Percentiles rank a stretch among this genome's conserved stretches.
These are phyloP conservation scores for Nyctanthes arbortristis DNA, from an alignment of 257 asterid genomes.

Conservation along the genomic window DNA sequence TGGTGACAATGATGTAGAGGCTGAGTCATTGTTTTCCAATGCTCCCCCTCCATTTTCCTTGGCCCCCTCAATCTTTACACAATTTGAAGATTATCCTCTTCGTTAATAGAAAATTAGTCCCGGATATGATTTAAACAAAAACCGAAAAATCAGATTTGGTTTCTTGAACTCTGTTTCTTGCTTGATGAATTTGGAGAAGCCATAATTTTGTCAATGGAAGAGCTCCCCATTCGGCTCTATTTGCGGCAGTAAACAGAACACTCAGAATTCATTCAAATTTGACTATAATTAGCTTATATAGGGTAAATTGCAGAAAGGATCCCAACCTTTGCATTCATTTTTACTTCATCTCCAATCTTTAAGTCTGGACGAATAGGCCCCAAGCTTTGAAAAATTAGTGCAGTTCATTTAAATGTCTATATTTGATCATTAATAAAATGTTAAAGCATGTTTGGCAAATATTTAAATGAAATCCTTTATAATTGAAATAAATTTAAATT, in stretches of 20 bases:
- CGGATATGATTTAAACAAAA: no score
- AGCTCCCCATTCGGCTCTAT: neutral
- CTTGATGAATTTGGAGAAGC: neutral
- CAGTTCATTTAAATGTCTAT: no score
- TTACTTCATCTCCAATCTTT: no score
- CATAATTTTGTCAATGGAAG: neutral
- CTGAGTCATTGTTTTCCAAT: constrained; percentile 61
- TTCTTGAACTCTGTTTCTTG: neutral
- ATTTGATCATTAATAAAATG: no score
- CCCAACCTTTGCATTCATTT: no score
- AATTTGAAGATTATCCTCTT: neutral
- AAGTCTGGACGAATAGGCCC: no score
- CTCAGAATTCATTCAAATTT: neutral
- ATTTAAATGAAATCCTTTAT: no score
- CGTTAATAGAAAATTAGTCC: neutral
- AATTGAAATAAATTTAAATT: no score
- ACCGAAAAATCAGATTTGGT: neutral
- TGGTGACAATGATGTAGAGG: no score
- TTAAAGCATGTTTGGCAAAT: no score
- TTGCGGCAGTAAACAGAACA: neutral
- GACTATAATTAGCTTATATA: neutral
- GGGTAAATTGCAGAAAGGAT: no score
- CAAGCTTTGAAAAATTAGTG: no score
- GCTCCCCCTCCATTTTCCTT: constrained; percentile 49
- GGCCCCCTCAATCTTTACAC: constrained; percentile 54